Evolutionary conservation across 169 alveolate genomes (phyloP).

Genomic region (Plasmodium malariae): DNA sequence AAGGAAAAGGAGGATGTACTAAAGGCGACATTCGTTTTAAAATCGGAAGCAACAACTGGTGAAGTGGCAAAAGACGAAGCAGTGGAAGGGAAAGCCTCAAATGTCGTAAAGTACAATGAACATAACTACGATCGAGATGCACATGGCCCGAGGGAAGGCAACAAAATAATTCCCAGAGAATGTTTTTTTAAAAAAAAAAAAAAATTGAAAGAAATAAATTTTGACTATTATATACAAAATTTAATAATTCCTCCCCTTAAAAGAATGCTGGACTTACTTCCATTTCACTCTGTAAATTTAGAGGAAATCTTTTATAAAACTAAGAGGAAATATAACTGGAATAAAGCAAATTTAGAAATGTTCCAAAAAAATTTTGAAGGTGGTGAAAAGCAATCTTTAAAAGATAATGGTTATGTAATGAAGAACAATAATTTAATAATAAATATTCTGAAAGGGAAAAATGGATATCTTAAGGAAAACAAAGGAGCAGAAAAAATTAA

Average conservation of each 20-base stretch:
- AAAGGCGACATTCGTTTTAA: no score
- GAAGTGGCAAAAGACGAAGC: no score
- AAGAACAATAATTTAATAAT: background rate
- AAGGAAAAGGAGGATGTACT: no score
- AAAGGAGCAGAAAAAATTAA: background rate
- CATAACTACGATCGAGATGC: no score
- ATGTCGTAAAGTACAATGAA: no score
- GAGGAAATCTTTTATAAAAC: slow-evolving; percentile 24
- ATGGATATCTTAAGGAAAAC: background rate
- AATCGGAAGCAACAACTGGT: no score
- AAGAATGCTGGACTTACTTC: slow-evolving; percentile 79
- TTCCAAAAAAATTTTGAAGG: slow-evolving; percentile 36
- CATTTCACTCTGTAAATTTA: slow-evolving; percentile 17
- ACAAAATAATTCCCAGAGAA: background rate
- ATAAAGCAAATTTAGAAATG: background rate
- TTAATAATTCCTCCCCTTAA: slow-evolving; percentile 77
- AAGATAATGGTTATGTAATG: background rate
- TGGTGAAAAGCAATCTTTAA: background rate
- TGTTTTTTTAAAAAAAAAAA: background rate
- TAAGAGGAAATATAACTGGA: slow-evolving; percentile 13
- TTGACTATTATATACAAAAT: slow-evolving; percentile 77
- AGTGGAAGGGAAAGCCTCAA: no score
- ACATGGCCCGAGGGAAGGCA: background rate
- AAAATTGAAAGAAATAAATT: slow-evolving; percentile 73
- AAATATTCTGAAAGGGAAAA: background rate